Base-by-base conservation (phyloP, 129 eudicot species). In the Helichrysum umbraculigerum region DNA sequence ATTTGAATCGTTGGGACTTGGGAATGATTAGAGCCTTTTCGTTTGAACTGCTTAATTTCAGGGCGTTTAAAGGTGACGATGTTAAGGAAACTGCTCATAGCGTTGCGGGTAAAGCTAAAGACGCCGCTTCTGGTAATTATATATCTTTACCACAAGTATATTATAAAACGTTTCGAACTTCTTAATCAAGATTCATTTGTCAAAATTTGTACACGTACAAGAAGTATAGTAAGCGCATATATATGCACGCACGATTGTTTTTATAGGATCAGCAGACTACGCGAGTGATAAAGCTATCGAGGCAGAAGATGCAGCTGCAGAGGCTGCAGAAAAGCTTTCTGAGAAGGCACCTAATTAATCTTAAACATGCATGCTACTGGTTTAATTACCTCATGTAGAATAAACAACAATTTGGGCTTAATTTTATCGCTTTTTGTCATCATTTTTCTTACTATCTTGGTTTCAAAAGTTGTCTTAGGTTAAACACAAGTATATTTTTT, bases 231-330 rank as follows among this genome's bases (percentile, higher is more conserved):
- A 12, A 29, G 17, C 14, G 0, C 30, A 25, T 25, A 25, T 25
- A 25, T 25, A 0, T 63, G 6, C 0, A 65, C 10, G 8, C 2
- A n/a, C 9, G 60, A 19, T 42, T 21, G n/a, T 32, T 32, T 65
- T 60, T 78, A 63, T 34, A 44, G 76, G 39, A 59, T 19, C 70
- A 21, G 33, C 41, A 14, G 70, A 63, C 41, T 61, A 12, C 6
- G 51, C 32, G 14, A 42, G 39, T 70, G 82, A 78, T 29, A 78
- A 78, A 61, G 82, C 82, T 25, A 4, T 44, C 0, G 76, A 78
- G 71, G 82, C 63, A 1, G 82, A 78, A 70, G 76, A 60, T 5
- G 76, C 64, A 44, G 76, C 81, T 20, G 81, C 64, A 20, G 74
- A 76, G 37, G 58, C 74, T 25, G 81, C 74, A 60, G 19, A 70